A percentile compares a stretch with the other conserved stretches of the same genome.
phyloP scores from a whole-genome alignment of 352 stramenopile species.

The Pythium rhizo-oryzae region DNA sequence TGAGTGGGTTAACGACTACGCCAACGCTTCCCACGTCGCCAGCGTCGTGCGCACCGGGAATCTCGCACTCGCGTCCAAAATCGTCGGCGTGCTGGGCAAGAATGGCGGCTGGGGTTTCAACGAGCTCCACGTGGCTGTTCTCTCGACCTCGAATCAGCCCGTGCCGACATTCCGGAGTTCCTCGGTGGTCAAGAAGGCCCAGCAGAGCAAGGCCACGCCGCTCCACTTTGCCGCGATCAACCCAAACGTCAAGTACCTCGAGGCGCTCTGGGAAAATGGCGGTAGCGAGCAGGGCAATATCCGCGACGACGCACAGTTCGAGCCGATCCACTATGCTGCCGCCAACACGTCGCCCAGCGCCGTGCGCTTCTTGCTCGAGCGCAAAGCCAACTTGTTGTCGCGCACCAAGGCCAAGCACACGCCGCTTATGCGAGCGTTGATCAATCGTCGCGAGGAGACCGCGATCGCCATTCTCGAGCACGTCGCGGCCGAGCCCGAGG shows the following conservation, averaged over 20 bases:
- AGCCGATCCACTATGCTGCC: constrained; percentile 70
- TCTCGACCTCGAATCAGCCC: constrained; percentile 38
- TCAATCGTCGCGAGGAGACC: constrained; percentile 47
- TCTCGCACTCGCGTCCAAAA: constrained; percentile 39
- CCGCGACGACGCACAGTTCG: constrained; percentile 53
- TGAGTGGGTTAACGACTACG: constrained; percentile 40
- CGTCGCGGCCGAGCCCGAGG: constrained; percentile 36
- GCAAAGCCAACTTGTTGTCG: constrained; percentile 42
- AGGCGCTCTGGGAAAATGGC: constrained; percentile 51
- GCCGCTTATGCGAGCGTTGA: constrained; percentile 57
- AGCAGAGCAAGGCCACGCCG: constrained; percentile 53
- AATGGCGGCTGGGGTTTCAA: constrained; percentile 64
- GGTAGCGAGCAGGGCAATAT: constrained; percentile 39
- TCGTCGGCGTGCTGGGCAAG: constrained; percentile 48
- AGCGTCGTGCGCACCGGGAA: constrained; percentile 41
- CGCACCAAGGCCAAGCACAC: constrained; percentile 60
- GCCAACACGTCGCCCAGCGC: constrained; percentile 45
- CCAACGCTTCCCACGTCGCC: constrained; percentile 34
- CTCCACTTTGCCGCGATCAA: constrained; percentile 79
- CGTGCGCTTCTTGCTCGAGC: constrained; percentile 58
- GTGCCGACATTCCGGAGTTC: constrained; percentile 53
- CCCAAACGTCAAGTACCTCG: constrained; percentile 63
- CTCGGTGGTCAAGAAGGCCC: constrained; percentile 66
- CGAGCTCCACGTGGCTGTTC: constrained; percentile 49
- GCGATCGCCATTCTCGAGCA: constrained; percentile 52